Evolutionary conservation across 108 stramenopile genomes (phyloP), one percentile per base, ranked within the genome.

Genomic region (Cyclostephanos tholiformis): DNA sequence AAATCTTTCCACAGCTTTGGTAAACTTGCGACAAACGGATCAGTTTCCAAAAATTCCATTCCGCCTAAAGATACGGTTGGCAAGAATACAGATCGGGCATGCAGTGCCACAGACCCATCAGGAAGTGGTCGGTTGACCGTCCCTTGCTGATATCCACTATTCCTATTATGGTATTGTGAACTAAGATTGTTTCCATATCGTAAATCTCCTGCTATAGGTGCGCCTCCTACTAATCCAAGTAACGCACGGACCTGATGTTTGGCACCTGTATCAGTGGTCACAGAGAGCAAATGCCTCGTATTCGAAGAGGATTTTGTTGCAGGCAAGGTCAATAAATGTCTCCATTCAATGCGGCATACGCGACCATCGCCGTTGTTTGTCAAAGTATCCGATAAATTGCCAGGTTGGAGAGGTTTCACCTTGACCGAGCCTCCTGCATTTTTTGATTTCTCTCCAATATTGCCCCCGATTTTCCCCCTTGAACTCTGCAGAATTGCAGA

Each of bases 241-340:
- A 95, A 41, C 7, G 91, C 88, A 25, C 94, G 94, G 32, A 95
- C 89, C 79, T 89, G 87, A 73, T 95, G 94, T 17, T 89, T 85
- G n/a, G 90, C 83, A 23, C 94, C 94, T 20, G 88, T 84, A 38
- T 82, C 71, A 4, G 94, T 92, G 39, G 67, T 69, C 12, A 90
- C 86, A 2, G 67, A 69, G 0, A 93, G 57, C 25, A 85, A 53
- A 57, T 82, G 81, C 48, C 62, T 61, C 0, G 55, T 68, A 43
- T 63, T 71, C 29, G 63, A 65, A 3, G 75, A 64, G 26, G 38
- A 36, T 55, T 46, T 10, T 22, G 71, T 39, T 41, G 58, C 35
- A 32, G 50, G 50, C n/a, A 84, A 69, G 23, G 35, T 59, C 22
- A 65, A 12, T 25, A 85, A 56, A 75, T 80, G 74, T 35, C 75